Evolutionary conservation across 192 early-diverging fungal species (phyloP).

Genomic region (Paraglomus brasilianum): DNA sequence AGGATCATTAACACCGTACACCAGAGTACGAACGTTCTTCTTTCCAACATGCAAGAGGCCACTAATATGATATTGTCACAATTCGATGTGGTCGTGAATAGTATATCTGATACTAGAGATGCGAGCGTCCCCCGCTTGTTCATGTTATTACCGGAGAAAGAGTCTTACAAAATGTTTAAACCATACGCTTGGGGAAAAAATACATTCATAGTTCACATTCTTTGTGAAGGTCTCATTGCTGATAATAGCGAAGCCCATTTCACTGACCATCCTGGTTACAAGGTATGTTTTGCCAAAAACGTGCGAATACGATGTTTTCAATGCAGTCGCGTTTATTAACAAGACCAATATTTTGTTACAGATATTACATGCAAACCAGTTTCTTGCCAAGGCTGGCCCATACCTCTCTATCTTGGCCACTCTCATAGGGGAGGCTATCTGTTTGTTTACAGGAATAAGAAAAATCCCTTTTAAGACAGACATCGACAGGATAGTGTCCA

Average conservation of each 20-base stretch:
- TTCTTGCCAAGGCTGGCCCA: constrained; percentile 1
- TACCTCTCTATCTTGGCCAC: not conserved
- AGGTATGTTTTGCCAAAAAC: no score
- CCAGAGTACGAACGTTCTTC: not conserved
- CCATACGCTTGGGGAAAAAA: not conserved
- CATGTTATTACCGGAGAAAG: constrained; percentile 31
- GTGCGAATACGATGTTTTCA: no score
- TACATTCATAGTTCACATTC: not conserved
- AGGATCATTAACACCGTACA: not conserved
- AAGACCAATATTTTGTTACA: no score
- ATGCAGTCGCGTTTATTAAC: no score
- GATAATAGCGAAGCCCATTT: constrained; percentile 6
- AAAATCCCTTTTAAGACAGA: not conserved
- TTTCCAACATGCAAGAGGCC: not conserved
- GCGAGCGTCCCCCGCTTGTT: constrained; percentile 32
- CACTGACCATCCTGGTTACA: not conserved
- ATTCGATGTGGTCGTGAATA: constrained; percentile 2
- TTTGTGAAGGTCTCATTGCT: not conserved
- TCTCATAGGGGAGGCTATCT: not conserved
- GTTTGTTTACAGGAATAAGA: not conserved
- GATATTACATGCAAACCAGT: not conserved
- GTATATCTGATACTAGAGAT: constrained; percentile 3
- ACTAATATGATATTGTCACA: not conserved
- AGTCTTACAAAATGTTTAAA: not conserved
- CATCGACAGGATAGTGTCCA: not conserved